Percentiles rank a stretch among this genome's conserved stretches.
These are phyloP conservation scores for Paraleonurus japonicus DNA, from an alignment of 257 asterid species.

Conservation along the genomic window DNA sequence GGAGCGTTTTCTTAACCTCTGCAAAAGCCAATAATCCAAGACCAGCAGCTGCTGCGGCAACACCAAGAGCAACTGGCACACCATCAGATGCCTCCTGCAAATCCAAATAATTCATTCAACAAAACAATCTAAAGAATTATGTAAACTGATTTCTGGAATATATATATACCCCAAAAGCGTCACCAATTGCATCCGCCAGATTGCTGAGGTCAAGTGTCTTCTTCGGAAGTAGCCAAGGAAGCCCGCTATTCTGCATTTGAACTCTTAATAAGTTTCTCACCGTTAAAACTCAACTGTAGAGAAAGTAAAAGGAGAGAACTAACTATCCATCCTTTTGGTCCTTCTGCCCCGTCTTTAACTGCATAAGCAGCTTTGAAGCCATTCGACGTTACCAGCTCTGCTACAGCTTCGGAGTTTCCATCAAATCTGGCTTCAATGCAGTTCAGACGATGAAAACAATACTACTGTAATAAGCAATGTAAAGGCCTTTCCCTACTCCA, in stretches of 20 bases:
- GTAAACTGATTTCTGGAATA: background rate
- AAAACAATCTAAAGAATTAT: background rate
- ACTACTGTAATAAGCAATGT: background rate
- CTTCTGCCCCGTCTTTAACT: constrained; percentile 86
- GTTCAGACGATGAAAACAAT: constrained; percentile 10
- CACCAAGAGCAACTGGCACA: constrained; percentile 51
- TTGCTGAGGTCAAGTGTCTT: constrained; percentile 41
- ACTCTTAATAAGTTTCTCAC: constrained; percentile 20
- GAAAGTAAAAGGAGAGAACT: background rate
- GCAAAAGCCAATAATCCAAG: constrained; percentile 73
- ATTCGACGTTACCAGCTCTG: constrained; percentile 83
- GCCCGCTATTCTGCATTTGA: constrained; percentile 76
- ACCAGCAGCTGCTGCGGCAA: constrained; percentile 72
- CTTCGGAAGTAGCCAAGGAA: constrained; percentile 78
- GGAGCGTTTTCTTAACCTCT: constrained; percentile 47
- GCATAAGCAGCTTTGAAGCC: constrained; percentile 97
- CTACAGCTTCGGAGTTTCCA: constrained; percentile 91
- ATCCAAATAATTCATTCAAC: constrained; percentile 17
- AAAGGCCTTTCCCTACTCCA: background rate
- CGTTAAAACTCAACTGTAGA: background rate
- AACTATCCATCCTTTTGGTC: constrained; percentile 86
- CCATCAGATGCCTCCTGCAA: constrained; percentile 58
- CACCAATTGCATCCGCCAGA: constrained; percentile 29
- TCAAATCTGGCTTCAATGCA: constrained; percentile 93
- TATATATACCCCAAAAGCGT: constrained; percentile 34